Percentiles rank a stretch among this genome's conserved stretches.
Conservation (phyloP, 2,329 filamentous ascomycete species). For the Metarhizium guizhouense region DNA sequence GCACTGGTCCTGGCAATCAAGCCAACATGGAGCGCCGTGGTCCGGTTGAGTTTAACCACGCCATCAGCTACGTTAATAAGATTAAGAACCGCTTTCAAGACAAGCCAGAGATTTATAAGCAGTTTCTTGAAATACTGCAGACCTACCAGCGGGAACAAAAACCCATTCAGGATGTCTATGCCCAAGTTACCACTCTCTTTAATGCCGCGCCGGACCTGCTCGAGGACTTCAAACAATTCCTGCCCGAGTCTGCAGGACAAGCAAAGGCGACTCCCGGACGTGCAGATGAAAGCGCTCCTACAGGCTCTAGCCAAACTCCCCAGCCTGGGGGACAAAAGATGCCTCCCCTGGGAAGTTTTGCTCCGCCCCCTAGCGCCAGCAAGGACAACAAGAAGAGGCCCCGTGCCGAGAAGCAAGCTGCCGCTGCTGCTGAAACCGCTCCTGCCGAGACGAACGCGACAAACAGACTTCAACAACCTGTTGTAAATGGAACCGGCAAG, state of each 20-base stretch:
- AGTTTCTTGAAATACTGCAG: slow-evolving; percentile 95
- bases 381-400: slow-evolving; percentile 89
- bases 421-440: slow-evolving; percentile 37
- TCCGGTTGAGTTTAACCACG: slow-evolving; percentile 97
- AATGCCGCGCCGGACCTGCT: slow-evolving; percentile 87
- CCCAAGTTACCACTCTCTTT: slow-evolving; percentile 90
- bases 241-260: slow-evolving; percentile 69
- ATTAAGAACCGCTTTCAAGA: slow-evolving; percentile 99
- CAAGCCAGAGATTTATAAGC: slow-evolving; percentile 97
- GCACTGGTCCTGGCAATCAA: slow-evolving; percentile 50
- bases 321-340: slow-evolving; percentile 62
- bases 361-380: slow-evolving; percentile 67
- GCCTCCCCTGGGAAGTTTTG: slow-evolving; percentile 92
- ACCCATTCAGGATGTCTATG: slow-evolving; percentile 96
- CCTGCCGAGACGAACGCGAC: slow-evolving; percentile 33
- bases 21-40: slow-evolving; percentile 73
- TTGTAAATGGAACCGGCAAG: slow-evolving; percentile 39
- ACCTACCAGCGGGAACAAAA: slow-evolving; percentile 98
- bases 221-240: slow-evolving; percentile 97
- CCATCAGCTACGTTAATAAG: slow-evolving; percentile 98
- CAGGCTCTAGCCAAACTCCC: slow-evolving; percentile 43
- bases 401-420: slow-evolving; percentile 46
- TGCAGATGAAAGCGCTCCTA: slow-evolving; percentile 42
- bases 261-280: slow-evolving; percentile 45
- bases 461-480: slow-evolving; percentile 20